A percentile compares a stretch with the other conserved stretches of the same genome.
Evolutionary conservation across 1,284 basidiomycete species (phyloP).

Genomic region (Porodaedalea pini): DNA sequence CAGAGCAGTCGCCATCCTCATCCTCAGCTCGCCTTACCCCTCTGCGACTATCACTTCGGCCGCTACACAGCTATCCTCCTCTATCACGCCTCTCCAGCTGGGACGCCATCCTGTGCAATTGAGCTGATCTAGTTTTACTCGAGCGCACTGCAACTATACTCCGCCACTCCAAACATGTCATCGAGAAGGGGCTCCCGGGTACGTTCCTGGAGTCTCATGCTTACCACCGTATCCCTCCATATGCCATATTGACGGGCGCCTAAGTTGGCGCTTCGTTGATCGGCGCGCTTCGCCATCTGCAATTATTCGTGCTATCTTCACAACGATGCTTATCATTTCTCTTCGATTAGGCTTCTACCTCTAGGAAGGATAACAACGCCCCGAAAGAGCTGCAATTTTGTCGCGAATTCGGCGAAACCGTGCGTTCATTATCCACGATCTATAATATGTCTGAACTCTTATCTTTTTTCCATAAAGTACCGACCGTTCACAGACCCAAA

Average conservation of each 20-base stretch:
- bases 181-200: too few relatives aligned
- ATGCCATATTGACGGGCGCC: too few relatives aligned
- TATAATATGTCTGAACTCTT: not conserved
- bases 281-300: too few relatives aligned
- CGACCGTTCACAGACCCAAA: constrained; percentile 11
- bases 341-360: not conserved
- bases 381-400: not conserved
- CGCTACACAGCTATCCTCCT: not conserved
- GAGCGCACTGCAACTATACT: too few relatives aligned
- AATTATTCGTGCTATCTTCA: too few relatives aligned
- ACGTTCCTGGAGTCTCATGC: too few relatives aligned
- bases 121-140: too few relatives aligned
- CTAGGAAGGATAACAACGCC: not conserved
- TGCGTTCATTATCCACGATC: not conserved
- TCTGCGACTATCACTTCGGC: too few relatives aligned
- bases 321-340: not conserved
- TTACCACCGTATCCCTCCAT: too few relatives aligned
- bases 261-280: too few relatives aligned
- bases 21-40: not conserved
- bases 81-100: not conserved
- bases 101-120: too few relatives aligned
- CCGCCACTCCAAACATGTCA: too few relatives aligned
- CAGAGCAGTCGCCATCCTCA: not conserved
- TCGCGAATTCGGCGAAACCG: not conserved
- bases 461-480: not conserved